These are phyloP conservation scores for Boletales sp. DNA, from an alignment of 768 basidiomycete species.

Conservation along the genomic window DNA sequence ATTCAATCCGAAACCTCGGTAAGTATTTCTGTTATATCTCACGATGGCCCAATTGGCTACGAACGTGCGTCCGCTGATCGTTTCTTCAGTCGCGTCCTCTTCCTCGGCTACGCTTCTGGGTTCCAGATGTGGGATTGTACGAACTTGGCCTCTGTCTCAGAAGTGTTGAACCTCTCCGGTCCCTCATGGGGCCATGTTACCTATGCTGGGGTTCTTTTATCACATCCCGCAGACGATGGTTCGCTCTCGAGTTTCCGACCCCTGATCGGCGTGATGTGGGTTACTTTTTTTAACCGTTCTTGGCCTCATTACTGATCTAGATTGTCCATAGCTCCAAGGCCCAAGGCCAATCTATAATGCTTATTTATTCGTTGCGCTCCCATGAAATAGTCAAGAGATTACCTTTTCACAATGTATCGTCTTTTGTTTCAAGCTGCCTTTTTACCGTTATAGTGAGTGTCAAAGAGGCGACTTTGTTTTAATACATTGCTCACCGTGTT, in stretches of 20 bases:
- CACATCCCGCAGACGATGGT: slow-evolving; percentile 28
- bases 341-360: slow-evolving; percentile 26
- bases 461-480: not conserved
- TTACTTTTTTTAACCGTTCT: slow-evolving; percentile 1
- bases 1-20: slow-evolving; percentile 16
- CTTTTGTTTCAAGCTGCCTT: slow-evolving; percentile 43
- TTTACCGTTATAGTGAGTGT: slow-evolving; percentile 58
- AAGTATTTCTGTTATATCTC: not conserved
- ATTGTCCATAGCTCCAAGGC: slow-evolving; percentile 19
- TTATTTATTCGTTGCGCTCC: slow-evolving; percentile 44
- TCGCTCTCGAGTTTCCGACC: slow-evolving; percentile 30
- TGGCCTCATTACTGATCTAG: slow-evolving; percentile 1
- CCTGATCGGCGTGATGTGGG: slow-evolving; percentile 35
- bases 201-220: slow-evolving; percentile 41
- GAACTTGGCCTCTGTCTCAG: slow-evolving; percentile 45
- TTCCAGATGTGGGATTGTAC: slow-evolving; percentile 65
- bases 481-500: not conserved
- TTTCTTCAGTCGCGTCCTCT: slow-evolving; percentile 39
- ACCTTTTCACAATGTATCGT: slow-evolving; percentile 38
- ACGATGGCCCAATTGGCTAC: not conserved
- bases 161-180: slow-evolving; percentile 50
- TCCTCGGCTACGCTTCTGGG: slow-evolving; percentile 51
- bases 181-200: slow-evolving; percentile 32
- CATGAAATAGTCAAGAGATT: slow-evolving; percentile 52
- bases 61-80: slow-evolving; percentile 5